Evolutionary conservation across 2,329 filamentous ascomycete genomes (phyloP).

Genomic region (Neopestalotiopsis sp.): DNA sequence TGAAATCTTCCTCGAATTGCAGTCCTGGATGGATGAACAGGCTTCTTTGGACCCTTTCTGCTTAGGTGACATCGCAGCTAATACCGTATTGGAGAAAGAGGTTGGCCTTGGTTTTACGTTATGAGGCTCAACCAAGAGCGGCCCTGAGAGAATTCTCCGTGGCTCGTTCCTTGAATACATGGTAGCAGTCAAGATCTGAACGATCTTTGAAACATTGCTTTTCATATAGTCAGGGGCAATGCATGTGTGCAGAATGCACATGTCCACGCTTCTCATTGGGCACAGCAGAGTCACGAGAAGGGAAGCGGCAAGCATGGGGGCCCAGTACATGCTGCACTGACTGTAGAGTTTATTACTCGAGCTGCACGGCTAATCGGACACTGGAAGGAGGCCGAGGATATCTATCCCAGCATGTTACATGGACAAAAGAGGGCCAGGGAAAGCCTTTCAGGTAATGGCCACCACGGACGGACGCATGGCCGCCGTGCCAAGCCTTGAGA

Average conservation of each 20-base stretch:
- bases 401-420: background rate
- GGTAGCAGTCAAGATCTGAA: background rate
- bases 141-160: constrained; percentile 7
- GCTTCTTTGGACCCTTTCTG: background rate
- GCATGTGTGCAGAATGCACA: background rate
- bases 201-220: background rate
- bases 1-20: constrained; percentile 15
- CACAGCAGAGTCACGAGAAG: background rate
- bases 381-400: background rate
- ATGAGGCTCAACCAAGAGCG: constrained; percentile 9
- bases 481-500: constrained; percentile 7
- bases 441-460: constrained; percentile 1
- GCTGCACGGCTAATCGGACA: background rate
- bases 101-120: background rate
- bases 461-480: background rate
- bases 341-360: background rate
- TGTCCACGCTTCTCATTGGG: background rate
- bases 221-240: constrained; percentile 4
- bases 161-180: background rate
- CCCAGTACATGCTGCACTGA: background rate
- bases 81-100: background rate
- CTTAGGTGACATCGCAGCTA: background rate
- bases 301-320: background rate
- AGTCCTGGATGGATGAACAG: background rate
- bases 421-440: background rate